Base-by-base conservation (phyloP, 495 filamentous ascomycete genomes). In the Xylaria palmicola region DNA sequence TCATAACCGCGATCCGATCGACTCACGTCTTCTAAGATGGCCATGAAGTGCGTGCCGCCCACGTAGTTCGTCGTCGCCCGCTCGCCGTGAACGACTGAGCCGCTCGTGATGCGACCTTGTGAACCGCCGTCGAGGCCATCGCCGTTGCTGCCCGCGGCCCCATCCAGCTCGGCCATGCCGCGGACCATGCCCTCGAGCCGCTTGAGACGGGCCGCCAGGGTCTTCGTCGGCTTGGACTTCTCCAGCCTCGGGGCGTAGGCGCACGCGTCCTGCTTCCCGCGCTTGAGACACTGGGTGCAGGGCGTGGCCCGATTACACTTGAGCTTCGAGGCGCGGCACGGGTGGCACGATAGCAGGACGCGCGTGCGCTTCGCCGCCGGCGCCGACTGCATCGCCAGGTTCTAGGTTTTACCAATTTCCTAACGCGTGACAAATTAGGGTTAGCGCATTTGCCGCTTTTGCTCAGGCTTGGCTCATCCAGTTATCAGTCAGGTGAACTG, bases 181-280 rank as follows among this genome's bases (percentile, higher is more conserved):
- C 77, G 73, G 15, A 85, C 79, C 74, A 85, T 75, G 26, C 76
- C 74, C 60, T 86, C 83, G 1, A 85, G 77, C 47, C 78, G 77
- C 65, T 76, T 78, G 39, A 86, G 65, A 19, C 82, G 73, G 4
- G 78, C 78, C 19, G 81, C 74, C 75, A 84, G 79, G 65, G 69
- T 78, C 59, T 72, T 75, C 1, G 74, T 52, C 9, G 72, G 74
- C 55, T 66, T 68, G 10, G 47, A 24, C 50, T 79, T 79, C 44
- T 75, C 66, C 13, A 71, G 72, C 43, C 75, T 76, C 8, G 74
- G 70, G 12, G 76, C 77, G 65, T 83, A 83, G 1, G 66, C 66
- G 63, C 83, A 85, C 3, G 66, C 60, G 0, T 73, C 70, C 1
- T 63, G 65, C 36, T 72, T 68, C 34, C 75, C 78, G 54, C 76